A percentile compares a stretch with the other conserved stretches of the same genome.
These are phyloP conservation scores for Erucastrum elatum DNA, from an alignment of 345 rosid genomes.

Conservation along the genomic window DNA sequence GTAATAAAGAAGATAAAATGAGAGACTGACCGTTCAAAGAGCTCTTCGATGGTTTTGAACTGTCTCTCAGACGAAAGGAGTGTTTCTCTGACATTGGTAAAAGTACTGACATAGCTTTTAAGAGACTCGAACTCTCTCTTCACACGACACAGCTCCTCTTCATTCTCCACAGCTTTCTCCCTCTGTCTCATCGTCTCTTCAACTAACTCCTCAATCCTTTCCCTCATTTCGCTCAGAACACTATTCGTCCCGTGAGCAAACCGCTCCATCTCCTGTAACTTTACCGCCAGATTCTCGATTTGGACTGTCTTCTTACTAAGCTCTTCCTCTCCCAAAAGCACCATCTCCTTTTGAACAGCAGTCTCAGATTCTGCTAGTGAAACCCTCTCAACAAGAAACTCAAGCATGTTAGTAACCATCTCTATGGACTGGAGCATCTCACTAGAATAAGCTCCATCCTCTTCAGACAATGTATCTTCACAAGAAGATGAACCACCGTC, in stretches of 20 bases:
- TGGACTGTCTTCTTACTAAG: slow-evolving; percentile 65
- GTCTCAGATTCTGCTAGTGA: slow-evolving; percentile 85
- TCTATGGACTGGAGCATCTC: slow-evolving; percentile 76
- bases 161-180: slow-evolving; percentile 82
- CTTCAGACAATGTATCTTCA: slow-evolving; percentile 16
- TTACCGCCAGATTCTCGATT: slow-evolving; percentile 73
- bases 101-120: slow-evolving; percentile 79
- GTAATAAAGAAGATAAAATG: no score
- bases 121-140: slow-evolving; percentile 91
- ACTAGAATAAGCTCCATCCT: slow-evolving; percentile 60
- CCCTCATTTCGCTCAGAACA: slow-evolving; percentile 72
- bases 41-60: slow-evolving; percentile 86
- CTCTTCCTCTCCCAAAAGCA: slow-evolving; percentile 72
- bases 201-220: slow-evolving; percentile 87
- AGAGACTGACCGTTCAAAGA: slow-evolving; percentile 76
- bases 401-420: slow-evolving; percentile 74
- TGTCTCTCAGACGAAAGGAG: slow-evolving; percentile 93
- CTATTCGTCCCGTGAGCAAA: slow-evolving; percentile 78
- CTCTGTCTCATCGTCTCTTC: slow-evolving; percentile 90
- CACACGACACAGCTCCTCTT: slow-evolving; percentile 86
- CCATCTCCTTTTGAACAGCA: slow-evolving; percentile 78
- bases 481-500: slow-evolving; percentile 47
- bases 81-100: slow-evolving; percentile 88
- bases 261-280: slow-evolving; percentile 82
- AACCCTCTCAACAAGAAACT: slow-evolving; percentile 79